Evolutionary conservation across 768 basidiomycete genomes (phyloP), one percentile per base, ranked within the genome.

Genomic region (Lentinula raphanica): DNA sequence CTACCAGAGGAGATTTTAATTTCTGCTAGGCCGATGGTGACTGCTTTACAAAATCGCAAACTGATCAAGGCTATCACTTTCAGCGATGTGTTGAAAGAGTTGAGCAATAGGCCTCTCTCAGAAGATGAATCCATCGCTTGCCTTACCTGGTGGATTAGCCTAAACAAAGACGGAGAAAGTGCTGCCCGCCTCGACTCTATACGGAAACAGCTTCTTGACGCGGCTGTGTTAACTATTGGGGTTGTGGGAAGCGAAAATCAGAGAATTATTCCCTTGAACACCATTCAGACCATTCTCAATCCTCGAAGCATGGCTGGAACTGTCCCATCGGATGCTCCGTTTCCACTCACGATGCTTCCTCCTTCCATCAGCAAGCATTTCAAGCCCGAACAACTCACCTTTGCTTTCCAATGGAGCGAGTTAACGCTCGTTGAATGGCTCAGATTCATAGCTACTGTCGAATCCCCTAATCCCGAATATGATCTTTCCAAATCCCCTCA

Each of bases 61-160:
- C 73, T 94, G 71, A 77, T 98, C 19, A 84, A 84, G 53, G 75
- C 84, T 13, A 88, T 96, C 58, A 82, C 83, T 0, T 91, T 96
- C 64, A 74, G 80, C 27, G 97, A 98, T 68, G 88, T 98, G 15
- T 73, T 98, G 40, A 73, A 77, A 38, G 91, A 96, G 67, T 77
- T 99, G 15, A 80, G 81, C 12, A 70, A 78, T 5, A 76, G 90
- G 15, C 87, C 94, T 3, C 77, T 99, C 25, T 67, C 69, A 3
- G 82, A 90, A 66, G 72, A 75, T 5, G 92, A 98, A 66, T 86
- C 90, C 72, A 68, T 87, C n/a, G 85, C 84, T 2, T 94, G 90
- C 69, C 73, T 98, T 61, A 83, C 83, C 58, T 98, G 97, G 96
- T 94, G 94, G 90, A 78, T 80, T 53, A 73, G 70, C 53, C 45